These are phyloP conservation scores for Boletus reticulatus DNA, from an alignment of 768 basidiomycete species.

Conservation along the genomic window DNA sequence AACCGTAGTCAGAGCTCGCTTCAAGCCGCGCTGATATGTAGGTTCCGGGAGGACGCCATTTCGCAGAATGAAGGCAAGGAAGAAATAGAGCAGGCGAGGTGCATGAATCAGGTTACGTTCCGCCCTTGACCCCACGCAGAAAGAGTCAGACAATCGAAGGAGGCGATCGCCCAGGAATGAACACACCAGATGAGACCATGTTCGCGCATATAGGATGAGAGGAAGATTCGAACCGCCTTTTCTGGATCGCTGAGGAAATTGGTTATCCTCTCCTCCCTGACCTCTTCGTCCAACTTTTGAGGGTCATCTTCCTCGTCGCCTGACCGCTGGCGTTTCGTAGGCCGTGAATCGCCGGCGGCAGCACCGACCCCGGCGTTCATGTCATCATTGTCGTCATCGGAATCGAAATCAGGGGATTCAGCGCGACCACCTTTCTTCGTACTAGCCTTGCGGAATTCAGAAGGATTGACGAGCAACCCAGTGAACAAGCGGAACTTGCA, in stretches of 20 bases:
- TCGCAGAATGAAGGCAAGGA: constrained; percentile 58
- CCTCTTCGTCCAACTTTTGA: constrained; percentile 30
- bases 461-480: constrained; percentile 53
- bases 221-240: constrained; percentile 54
- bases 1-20: constrained; percentile 43
- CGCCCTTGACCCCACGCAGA: constrained; percentile 31
- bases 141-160: neutral
- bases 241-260: constrained; percentile 66
- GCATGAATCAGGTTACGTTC: constrained; percentile 47
- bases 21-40: constrained; percentile 43
- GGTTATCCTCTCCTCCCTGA: constrained; percentile 43
- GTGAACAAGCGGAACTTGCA: constrained; percentile 58
- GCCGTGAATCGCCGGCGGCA: neutral
- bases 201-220: constrained; percentile 66
- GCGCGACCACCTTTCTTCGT: constrained; percentile 31
- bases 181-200: constrained; percentile 71
- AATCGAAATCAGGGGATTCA: constrained; percentile 35
- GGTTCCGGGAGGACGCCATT: constrained; percentile 52
- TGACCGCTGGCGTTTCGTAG: constrained; percentile 27
- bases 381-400: constrained; percentile 16
- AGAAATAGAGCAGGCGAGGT: constrained; percentile 59
- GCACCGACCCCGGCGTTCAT: constrained; percentile 1
- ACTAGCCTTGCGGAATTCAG: constrained; percentile 31
- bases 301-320: constrained; percentile 38
- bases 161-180: neutral